These are phyloP conservation scores for Crithidia bombi DNA, from an alignment of 208 protist species.

Conservation along the genomic window DNA sequence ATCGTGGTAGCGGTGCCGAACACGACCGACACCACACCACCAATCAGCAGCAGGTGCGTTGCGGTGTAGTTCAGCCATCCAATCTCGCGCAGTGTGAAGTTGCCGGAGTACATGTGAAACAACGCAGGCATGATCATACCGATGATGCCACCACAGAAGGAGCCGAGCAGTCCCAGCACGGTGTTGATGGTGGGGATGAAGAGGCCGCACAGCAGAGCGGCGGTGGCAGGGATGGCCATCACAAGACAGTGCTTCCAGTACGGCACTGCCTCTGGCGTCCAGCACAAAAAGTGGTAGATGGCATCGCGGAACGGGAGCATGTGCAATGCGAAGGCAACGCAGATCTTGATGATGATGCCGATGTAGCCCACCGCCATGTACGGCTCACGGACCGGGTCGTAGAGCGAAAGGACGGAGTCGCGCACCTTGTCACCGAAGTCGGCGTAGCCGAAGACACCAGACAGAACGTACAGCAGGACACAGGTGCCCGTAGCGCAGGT, in stretches of 20 bases:
- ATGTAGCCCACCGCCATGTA: constrained; percentile 67
- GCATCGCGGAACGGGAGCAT: constrained; percentile 62
- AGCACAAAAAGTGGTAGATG: constrained; percentile 51
- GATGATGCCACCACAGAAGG: constrained; percentile 61
- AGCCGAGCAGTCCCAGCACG: constrained; percentile 53
- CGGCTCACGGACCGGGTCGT: constrained; percentile 52
- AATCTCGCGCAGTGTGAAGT: constrained; percentile 38
- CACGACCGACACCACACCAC: constrained; percentile 43
- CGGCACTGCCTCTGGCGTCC: constrained; percentile 27
- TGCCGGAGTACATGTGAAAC: constrained; percentile 68
- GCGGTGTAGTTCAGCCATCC: constrained; percentile 46
- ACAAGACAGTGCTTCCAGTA: constrained; percentile 41
- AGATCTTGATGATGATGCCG: constrained; percentile 68
- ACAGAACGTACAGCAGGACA: constrained; percentile 55
- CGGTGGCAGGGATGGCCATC: constrained; percentile 27
- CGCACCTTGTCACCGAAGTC: constrained; percentile 54
- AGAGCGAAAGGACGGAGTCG: constrained; percentile 50
- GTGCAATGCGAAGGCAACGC: constrained; percentile 57
- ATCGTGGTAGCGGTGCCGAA: constrained; percentile 48
- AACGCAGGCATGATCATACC: constrained; percentile 64
- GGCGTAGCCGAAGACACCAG: constrained; percentile 67
- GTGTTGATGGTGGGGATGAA: constrained; percentile 51
- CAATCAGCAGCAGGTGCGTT: constrained; percentile 57
- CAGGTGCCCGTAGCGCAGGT: constrained; percentile 45
- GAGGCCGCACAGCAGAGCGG: constrained; percentile 35